Base-by-base conservation (phyloP, 768 basidiomycete genomes). In the Lyophyllum atratum region DNA sequence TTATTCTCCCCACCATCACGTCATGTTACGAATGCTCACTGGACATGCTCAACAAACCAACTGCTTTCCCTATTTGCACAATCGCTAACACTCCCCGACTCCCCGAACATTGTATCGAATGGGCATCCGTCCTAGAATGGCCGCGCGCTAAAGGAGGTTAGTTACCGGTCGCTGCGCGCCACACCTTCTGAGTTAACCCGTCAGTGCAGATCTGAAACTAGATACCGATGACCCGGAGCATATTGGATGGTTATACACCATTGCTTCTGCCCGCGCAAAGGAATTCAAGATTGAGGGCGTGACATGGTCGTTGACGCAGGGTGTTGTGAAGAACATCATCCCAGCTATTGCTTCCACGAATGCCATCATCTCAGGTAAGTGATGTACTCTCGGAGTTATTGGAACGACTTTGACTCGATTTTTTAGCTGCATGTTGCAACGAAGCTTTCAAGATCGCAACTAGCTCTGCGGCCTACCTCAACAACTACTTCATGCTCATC, bases 371-470 rank as follows among this genome's bases (percentile, higher is more conserved):
- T 92, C 97, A 47, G 95, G 94, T 92, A 62, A 40, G 81, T 52
- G 6, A 57, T 55, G 29, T 21, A 19, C 48, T 47, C 1, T 22
- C 9, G 34, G 33, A 15, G 43, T 12, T 21, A 55, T 22, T 10
- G 21, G 0, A 37, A 33, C 11, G 26, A 33, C 24, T 33, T 43
- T 60, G 8, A 69, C 31, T 25, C 11, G 33, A 2, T 52, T 46
- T n/a, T 33, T 24, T 59, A 92, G 96, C 96, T 37, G 91, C 95
- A 2, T 98, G 96, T 75, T 98, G 96, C 68, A 98, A 97, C 66
- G 97, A 99, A 73, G 97, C 97, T 15, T 96, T 99, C 80, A 99
- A 99, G 75, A 93, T 99, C 57, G 95, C 93, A 22, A 98, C 97
- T 0, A 92, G 87, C 61, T 93, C 92, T 22, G 96, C 95, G 0